Evolutionary conservation across 768 basidiomycete genomes (phyloP), one percentile per base, ranked within the genome.

Genomic region (Phaeotremella skinneri): DNA sequence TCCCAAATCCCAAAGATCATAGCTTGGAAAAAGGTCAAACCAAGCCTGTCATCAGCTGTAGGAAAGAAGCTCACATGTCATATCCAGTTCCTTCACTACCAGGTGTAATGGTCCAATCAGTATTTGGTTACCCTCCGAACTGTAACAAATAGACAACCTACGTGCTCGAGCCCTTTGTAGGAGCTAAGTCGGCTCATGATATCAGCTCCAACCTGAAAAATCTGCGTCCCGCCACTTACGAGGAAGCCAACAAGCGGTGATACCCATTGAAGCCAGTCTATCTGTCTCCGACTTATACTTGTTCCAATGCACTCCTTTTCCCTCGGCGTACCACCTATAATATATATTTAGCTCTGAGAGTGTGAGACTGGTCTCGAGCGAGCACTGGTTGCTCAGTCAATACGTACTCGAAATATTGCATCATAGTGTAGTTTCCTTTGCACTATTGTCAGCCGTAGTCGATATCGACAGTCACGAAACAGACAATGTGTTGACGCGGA

Each of bases 241-340:
- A 42, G 78, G 75, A 14, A 79, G 56, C 79, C 79, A 80, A 45
- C 75, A 69, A 7, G 77, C 78, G 9, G 79, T 79, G 56, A 80
- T 78, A 37, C 79, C 79, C 58, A 75, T 73, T 14, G 62, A 65
- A 4, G 74, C 73, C 37, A 79, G 66, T 17, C 68, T 49, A 4
- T 72, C 61, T 3, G 68, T 56, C 37, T 73, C 67, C 0, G 55
- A 52, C 52, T 70, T 65, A 34, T 76, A 73, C 52, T 73, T 66
- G 47, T 74, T 76, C 77, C 78, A 80, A 62, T 79, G 77, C 16
- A 67, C 75, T 17, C 76, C 76, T 3, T 61, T 65, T 20, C 68
- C 69, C n/a, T 60, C 62, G 23, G 59, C 62, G 29, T 67, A 67
- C 66, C 62, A 67, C 49, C 62, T 64, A 30, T 16, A 14, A 49